Evolutionary conservation across 352 stramenopile species (phyloP), one percentile per base, ranked within the genome.

Genomic region (Thraustochytrium striatum): DNA sequence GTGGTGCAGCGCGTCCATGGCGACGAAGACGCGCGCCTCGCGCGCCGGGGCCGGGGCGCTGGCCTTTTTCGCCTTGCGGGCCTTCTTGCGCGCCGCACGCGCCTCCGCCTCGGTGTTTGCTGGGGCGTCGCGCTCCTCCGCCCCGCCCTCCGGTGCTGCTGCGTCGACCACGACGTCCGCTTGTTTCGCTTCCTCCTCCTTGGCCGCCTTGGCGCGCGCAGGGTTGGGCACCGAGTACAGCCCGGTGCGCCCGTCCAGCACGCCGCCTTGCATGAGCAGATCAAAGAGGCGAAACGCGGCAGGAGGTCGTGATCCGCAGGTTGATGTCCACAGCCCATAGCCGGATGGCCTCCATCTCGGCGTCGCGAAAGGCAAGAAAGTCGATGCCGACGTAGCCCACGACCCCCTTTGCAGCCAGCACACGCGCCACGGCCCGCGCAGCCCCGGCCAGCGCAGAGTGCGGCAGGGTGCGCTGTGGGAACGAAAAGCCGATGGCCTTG

Each of bases 361-460:
- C 83, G 58, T 95, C 90, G 36, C 83, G 83, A 38, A 92, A 92
- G 8, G 91, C 85, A 7, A 91, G 73, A 61, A 90, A 91, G 68
- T 94, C 87, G 8, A 96, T 80, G 72, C 87, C 92, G n/a, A 87
- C 84, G 81, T 95, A 92, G 30, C 91, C 91, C 69, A 90, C 90
- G 30, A 95, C 85, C 9, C 79, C 80, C 30, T 88, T 81, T 0
- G 79, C 59, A 9, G 83, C 81, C 50, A 93, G 82, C 36, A 82
- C 69, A 5, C 84, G 78, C 5, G 79, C 88, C 32, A 93, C 83
- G 9, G 88, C 88, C 19, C 62, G 81, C n/a, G 87, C 83, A 11
- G 88, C 88, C 16, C 88, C 78, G 41, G 81, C 83, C 36, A 96
- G 79, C 1, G 90, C 90, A 65, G 90, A 85, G 53, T 90, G 85